These are phyloP conservation scores for Aquilaria agallochum DNA, from an alignment of 441 rosid genomes.

Conservation along the genomic window DNA sequence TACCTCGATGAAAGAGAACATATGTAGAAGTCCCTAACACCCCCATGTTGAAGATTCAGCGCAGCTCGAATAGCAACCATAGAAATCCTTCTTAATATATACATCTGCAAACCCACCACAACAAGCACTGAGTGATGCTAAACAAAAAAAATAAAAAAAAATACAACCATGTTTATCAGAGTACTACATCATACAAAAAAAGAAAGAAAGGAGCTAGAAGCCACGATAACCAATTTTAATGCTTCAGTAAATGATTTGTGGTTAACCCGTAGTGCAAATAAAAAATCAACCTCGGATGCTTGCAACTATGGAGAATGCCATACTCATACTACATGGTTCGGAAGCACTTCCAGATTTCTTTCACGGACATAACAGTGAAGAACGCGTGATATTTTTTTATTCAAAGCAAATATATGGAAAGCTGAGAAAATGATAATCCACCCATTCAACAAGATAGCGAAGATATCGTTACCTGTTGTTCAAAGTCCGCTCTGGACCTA, in stretches of 20 bases:
- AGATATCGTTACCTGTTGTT: conserved; percentile 64
- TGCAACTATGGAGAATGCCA: no score
- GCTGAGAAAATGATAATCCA: no score
- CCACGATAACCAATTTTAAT: no score
- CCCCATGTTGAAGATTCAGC: conserved; percentile 88
- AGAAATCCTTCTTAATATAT: conserved; percentile 84
- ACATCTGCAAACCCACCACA: conserved; percentile 65
- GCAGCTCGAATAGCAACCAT: conserved; percentile 98
- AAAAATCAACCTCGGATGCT: no score
- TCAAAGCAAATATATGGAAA: not conserved
- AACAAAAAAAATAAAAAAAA: not conserved
- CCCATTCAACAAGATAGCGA: not conserved
- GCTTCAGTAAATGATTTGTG: no score
- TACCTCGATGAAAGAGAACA: conserved; percentile 99
- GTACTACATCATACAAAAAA: no score
- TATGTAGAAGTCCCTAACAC: conserved; percentile 86
- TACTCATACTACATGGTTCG: no score
- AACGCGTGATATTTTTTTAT: not conserved
- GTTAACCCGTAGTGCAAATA: no score
- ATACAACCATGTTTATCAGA: not conserved
- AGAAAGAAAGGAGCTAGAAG: no score
- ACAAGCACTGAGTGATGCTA: conserved; percentile 2
- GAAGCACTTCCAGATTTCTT: no score
- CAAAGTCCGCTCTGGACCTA: conserved; percentile 80
- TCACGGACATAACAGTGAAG: no score